A percentile compares a stretch with the other conserved stretches of the same genome.
Evolutionary conservation across 1,139 yeast species (phyloP).

Genomic region (Petasospora rhodanensis): DNA sequence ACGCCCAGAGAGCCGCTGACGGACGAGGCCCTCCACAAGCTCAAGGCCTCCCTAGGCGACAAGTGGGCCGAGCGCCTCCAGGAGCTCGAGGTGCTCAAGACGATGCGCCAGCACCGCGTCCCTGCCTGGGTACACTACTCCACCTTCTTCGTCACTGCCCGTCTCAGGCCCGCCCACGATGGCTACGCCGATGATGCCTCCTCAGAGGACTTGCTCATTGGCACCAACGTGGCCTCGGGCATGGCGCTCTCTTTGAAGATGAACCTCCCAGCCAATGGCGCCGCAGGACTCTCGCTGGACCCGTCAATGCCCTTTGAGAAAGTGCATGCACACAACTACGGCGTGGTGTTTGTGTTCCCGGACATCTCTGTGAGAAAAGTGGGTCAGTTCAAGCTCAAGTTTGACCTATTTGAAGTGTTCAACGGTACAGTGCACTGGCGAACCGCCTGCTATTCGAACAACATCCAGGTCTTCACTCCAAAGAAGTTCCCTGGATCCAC

Average conservation of each 20-base stretch:
- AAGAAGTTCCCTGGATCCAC: slow-evolving; percentile 29
- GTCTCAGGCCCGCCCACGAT: slow-evolving; percentile 15
- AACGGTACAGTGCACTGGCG: slow-evolving; percentile 21
- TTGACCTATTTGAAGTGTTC: slow-evolving; percentile 25
- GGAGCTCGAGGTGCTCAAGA: slow-evolving; percentile 20
- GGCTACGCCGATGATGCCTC: too few species aligned
- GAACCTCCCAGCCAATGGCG: too few species aligned
- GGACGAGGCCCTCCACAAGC: slow-evolving; percentile 10
- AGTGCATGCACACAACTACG: slow-evolving; percentile 17
- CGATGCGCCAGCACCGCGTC: slow-evolving; percentile 15
- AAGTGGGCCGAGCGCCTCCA: slow-evolving; percentile 20
- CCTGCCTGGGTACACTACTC: slow-evolving; percentile 27
- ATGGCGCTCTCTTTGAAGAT: slow-evolving; percentile 23
- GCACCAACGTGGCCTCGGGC: slow-evolving; percentile 26
- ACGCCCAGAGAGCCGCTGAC: slow-evolving; percentile 6
- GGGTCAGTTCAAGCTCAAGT: slow-evolving; percentile 24
- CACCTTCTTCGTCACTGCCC: slow-evolving; percentile 26
- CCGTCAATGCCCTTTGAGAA: slow-evolving; percentile 17
- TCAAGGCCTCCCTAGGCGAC: slow-evolving; percentile 9
- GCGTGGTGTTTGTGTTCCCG: slow-evolving; percentile 27
- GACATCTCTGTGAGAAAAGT: slow-evolving; percentile 26
- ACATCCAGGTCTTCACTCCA: slow-evolving; percentile 26
- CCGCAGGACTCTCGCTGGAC: too few species aligned
- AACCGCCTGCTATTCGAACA: slow-evolving; percentile 15
- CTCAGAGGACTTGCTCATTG: slow-evolving; percentile 23